phyloP scores from a whole-genome alignment of 2,329 filamentous ascomycete species.

The Xylaria sp. region DNA sequence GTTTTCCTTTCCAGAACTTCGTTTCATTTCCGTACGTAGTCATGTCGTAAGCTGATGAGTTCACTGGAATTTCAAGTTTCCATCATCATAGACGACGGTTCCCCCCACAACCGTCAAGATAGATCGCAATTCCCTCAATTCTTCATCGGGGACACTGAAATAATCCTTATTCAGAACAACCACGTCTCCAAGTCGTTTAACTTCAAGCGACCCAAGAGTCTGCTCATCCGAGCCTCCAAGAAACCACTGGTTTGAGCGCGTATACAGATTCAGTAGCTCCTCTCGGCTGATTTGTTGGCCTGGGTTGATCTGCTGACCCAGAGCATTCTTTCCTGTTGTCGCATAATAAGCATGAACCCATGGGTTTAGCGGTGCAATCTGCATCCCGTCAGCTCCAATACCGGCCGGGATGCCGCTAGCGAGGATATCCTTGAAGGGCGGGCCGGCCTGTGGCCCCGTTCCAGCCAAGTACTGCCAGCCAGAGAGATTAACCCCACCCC shows the following conservation, averaged over 20 bases:
- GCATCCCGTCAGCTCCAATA: conserved; percentile 45
- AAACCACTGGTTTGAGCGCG: conserved; percentile 46
- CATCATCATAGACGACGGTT: conserved; percentile 39
- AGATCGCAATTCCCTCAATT: conserved; percentile 41
- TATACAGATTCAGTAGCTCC: conserved; percentile 43
- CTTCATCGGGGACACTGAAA: conserved; percentile 43
- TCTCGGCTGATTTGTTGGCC: conserved; percentile 42
- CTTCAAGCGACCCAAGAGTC: conserved; percentile 42
- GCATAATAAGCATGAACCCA: conserved; percentile 47
- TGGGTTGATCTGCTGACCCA: conserved; percentile 42
- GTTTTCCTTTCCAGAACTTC: too few relatives aligned
- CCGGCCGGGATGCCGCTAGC: conserved; percentile 45
- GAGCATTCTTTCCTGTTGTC: conserved; percentile 44
- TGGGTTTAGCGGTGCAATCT: conserved; percentile 47
- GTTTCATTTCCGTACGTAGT: too few relatives aligned
- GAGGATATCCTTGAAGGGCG: conserved; percentile 45
- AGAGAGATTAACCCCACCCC: conserved; percentile 46
- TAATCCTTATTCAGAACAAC: conserved; percentile 45
- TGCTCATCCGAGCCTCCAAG: conserved; percentile 44
- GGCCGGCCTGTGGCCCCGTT: conserved; percentile 40
- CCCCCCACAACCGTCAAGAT: conserved; percentile 46
- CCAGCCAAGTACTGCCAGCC: conserved; percentile 45
- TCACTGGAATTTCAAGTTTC: not conserved
- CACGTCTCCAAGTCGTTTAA: conserved; percentile 44
- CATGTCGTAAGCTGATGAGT: not conserved